Evolutionary conservation across 2,329 filamentous ascomycete genomes (phyloP).

Genomic region (Xylaria sp.): DNA sequence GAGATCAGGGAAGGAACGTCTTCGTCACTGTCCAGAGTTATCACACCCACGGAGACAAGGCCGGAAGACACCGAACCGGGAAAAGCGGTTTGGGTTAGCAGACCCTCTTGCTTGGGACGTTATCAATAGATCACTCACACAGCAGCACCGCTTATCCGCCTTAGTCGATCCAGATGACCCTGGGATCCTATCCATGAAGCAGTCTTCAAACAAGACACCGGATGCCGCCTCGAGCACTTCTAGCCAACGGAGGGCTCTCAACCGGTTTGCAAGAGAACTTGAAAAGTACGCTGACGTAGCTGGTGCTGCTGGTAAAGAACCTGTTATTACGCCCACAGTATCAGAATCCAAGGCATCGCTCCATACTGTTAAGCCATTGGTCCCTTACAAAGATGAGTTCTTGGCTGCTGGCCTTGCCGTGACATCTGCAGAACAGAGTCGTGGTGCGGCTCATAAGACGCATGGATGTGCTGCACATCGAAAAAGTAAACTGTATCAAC

Average conservation of each 20-base stretch:
- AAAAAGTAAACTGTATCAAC: background rate
- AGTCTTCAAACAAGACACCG: constrained; percentile 5
- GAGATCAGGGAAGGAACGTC: background rate
- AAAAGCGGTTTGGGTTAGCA: constrained; percentile 42
- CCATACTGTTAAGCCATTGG: constrained; percentile 57
- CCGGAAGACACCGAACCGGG: constrained; percentile 27
- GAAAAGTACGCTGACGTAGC: constrained; percentile 49
- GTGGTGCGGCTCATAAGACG: constrained; percentile 29
- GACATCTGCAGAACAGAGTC: constrained; percentile 56
- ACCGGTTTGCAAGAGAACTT: constrained; percentile 49
- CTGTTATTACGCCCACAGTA: constrained; percentile 48
- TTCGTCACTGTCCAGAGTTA: background rate
- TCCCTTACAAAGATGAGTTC: constrained; percentile 61
- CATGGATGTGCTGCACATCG: constrained; percentile 16
- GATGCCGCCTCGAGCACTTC: constrained; percentile 48
- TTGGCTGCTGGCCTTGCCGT: constrained; percentile 60
- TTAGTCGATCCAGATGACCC: constrained; percentile 35
- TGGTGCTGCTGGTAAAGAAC: constrained; percentile 45
- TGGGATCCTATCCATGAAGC: background rate
- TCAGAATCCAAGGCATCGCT: constrained; percentile 51
- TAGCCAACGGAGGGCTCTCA: constrained; percentile 50
- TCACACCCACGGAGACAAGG: constrained; percentile 15
- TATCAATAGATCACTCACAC: constrained; percentile 51
- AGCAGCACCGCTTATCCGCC: constrained; percentile 51
- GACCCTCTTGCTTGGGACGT: constrained; percentile 52